A percentile compares a stretch with the other conserved stretches of the same genome.
These are phyloP conservation scores for Diospyros lotus DNA, from an alignment of 148 eudicot genomes.

Conservation along the genomic window DNA sequence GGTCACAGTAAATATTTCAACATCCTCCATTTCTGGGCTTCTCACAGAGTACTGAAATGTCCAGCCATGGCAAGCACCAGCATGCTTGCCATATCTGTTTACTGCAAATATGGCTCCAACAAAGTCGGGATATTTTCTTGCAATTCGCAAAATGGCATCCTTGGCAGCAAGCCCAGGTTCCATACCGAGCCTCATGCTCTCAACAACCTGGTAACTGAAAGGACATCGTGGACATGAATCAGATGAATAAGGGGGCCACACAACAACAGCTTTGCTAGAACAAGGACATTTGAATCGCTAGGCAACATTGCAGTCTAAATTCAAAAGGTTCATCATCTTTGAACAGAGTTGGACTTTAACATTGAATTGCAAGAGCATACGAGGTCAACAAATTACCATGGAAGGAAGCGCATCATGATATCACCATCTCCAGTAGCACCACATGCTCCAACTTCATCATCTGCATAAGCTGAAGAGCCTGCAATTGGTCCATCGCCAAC, in stretches of 20 bases:
- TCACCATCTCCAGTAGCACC: conserved; percentile 99
- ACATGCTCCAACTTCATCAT: conserved; percentile 90
- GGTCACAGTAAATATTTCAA: conserved; percentile 58
- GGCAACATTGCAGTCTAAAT: no score
- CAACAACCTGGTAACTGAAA: conserved; percentile 89
- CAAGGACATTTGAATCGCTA: no score
- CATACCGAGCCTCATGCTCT: conserved; percentile 93
- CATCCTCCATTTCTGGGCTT: conserved; percentile 62
- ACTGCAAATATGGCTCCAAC: conserved; percentile 87
- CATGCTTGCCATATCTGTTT: conserved; percentile 61
- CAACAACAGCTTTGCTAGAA: no score
- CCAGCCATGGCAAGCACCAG: conserved; percentile 98
- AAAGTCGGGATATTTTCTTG: conserved; percentile 70
- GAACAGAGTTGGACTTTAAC: not conserved
- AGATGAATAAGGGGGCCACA: not conserved
- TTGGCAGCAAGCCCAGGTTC: conserved; percentile 75
- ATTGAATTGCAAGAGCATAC: not conserved
- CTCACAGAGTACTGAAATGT: conserved; percentile 91
- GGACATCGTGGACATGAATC: not conserved
- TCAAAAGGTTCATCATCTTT: no score
- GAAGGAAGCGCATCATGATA: conserved; percentile 99
- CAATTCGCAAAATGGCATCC: conserved; percentile 80
- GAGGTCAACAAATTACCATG: conserved; percentile 52
- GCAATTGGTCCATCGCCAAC: conserved; percentile 98
- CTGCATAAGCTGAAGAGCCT: conserved; percentile 93